phyloP scores from a whole-genome alignment of 129 eudicot species.

The Chrysanthemum seticuspe region DNA sequence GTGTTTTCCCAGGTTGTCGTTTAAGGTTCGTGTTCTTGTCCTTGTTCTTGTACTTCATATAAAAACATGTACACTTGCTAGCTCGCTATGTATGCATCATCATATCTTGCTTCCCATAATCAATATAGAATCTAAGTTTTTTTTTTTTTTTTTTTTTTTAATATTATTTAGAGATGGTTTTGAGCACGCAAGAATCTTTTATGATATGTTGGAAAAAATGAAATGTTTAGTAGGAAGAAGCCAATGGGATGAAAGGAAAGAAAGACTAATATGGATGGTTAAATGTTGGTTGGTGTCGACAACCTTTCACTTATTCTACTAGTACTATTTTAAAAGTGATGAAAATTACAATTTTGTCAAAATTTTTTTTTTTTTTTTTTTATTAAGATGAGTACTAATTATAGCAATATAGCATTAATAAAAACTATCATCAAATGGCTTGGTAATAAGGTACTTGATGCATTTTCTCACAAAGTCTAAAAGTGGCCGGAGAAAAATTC shows the following conservation, averaged over 20 bases:
- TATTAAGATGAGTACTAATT: no score
- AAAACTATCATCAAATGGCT: no score
- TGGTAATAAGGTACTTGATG: no score
- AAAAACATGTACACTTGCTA: slow-evolving; percentile 12
- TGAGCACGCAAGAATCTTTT: slow-evolving; percentile 59
- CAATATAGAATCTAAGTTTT: not conserved
- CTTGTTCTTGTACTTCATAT: slow-evolving; percentile 38
- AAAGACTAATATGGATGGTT: not conserved
- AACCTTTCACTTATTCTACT: not conserved
- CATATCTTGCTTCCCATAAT: not conserved
- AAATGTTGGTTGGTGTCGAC: slow-evolving; percentile 21
- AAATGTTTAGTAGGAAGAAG: not conserved
- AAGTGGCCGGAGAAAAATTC: no score
- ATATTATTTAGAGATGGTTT: slow-evolving; percentile 29
- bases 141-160: no score
- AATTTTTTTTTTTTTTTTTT: no score
- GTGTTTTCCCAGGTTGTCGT: slow-evolving; percentile 83
- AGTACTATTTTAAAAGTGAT: slow-evolving; percentile 15
- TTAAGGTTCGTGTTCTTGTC: slow-evolving; percentile 13
- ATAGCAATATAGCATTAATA: no score
- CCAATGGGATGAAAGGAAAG: slow-evolving; percentile 4
- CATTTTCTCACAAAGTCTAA: no score
- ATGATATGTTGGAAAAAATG: not conserved
- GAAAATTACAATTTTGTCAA: not conserved
- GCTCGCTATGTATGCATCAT: not conserved